These are phyloP conservation scores for Vitis rotundifolia DNA, from an alignment of 164 flowering plant species.

Conservation along the genomic window DNA sequence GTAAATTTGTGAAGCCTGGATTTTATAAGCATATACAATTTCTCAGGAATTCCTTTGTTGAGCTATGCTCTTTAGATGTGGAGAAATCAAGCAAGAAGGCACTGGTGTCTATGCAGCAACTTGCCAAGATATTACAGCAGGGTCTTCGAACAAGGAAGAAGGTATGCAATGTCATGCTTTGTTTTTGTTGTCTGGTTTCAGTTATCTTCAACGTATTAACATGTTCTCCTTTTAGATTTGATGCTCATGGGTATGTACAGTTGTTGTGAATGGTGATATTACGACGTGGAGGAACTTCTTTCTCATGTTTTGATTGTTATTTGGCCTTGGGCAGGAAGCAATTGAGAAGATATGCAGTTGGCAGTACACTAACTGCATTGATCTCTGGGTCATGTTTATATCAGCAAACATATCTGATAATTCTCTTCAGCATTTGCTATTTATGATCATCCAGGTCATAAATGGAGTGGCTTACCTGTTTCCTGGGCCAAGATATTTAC, in stretches of 20 bases:
- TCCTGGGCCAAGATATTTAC: conserved; percentile 79
- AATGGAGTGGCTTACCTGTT: conserved; percentile 75
- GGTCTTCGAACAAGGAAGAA: conserved; percentile 63
- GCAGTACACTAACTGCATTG: conserved; percentile 75
- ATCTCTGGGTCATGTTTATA: conserved; percentile 82
- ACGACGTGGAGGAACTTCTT: not conserved
- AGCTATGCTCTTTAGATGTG: conserved; percentile 73
- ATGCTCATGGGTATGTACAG: not conserved
- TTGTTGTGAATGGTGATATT: not conserved
- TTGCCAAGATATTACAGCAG: conserved; percentile 63
- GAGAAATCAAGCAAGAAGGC: conserved; percentile 58
- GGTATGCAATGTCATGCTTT: conserved; percentile 38
- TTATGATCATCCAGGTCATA: conserved; percentile 60
- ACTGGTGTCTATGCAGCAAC: conserved; percentile 47
- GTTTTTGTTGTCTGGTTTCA: not conserved
- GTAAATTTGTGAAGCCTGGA: conserved; percentile 53
- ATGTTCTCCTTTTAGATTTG: not conserved
- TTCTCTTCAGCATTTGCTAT: conserved; percentile 66
- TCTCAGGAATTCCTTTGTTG: conserved; percentile 58
- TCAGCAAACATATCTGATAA: conserved; percentile 53
- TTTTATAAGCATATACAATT: conserved; percentile 49
- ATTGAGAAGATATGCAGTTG: conserved; percentile 68
- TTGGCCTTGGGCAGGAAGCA: conserved; percentile 59
- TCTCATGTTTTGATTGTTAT: conserved; percentile 3
- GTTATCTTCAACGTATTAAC: not conserved